Conservation (phyloP, 1,284 basidiomycete genomes). For the Austroboletus novae-zelandiae region DNA sequence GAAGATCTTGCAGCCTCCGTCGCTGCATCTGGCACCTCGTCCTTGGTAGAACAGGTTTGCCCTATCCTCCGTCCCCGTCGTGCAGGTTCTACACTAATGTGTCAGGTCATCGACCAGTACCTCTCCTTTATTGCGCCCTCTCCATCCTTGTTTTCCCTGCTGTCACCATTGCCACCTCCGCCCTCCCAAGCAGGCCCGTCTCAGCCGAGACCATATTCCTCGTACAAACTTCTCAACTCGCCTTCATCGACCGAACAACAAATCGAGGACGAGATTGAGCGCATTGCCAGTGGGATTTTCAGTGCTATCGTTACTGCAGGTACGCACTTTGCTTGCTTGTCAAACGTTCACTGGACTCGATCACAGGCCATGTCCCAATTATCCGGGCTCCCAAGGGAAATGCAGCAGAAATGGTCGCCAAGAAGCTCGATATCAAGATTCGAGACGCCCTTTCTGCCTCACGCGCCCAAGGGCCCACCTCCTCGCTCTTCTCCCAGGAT, state of each 20-base stretch:
- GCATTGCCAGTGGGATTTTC: slow-evolving; percentile 89
- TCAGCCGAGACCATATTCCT: slow-evolving; percentile 40
- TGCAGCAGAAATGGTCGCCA: slow-evolving; percentile 97
- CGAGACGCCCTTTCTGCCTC: slow-evolving; percentile 86
- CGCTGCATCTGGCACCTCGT: slow-evolving; percentile 82
- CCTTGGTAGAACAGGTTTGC: slow-evolving; percentile 75
- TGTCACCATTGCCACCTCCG: slow-evolving; percentile 46
- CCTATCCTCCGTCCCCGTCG: not conserved
- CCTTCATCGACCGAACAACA: slow-evolving; percentile 87
- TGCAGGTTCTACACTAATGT: not conserved
- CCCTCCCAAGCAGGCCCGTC: slow-evolving; percentile 35
- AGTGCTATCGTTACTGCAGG: slow-evolving; percentile 92
- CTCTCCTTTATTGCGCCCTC: slow-evolving; percentile 96
- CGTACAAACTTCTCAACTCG: slow-evolving; percentile 91
- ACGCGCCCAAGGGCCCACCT: slow-evolving; percentile 51
- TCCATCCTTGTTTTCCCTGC: slow-evolving; percentile 89
- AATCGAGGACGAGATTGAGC: slow-evolving; percentile 93
- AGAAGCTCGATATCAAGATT: slow-evolving; percentile 91
- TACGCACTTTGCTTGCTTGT: slow-evolving; percentile 36
- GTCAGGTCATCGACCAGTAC: slow-evolving; percentile 90
- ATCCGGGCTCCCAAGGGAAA: slow-evolving; percentile 95
- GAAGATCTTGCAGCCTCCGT: slow-evolving; percentile 93
- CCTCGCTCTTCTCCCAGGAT: slow-evolving; percentile 71
- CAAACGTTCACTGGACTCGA: not conserved
- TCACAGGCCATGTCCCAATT: slow-evolving; percentile 86